Base-by-base conservation (phyloP, 345 rosid species). In the Alliaria petiolata region DNA sequence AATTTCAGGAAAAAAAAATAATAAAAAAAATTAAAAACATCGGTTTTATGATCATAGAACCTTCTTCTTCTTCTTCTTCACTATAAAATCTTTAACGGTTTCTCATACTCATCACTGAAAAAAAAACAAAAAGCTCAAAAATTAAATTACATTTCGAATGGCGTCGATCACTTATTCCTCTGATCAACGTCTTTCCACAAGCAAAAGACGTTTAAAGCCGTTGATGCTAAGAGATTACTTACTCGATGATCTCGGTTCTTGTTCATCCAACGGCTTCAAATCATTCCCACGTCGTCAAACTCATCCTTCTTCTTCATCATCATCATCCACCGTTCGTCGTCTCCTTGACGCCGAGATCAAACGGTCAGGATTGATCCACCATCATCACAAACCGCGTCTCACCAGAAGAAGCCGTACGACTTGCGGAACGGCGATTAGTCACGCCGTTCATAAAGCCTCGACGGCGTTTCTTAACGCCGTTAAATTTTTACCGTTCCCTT, bases 191-290 rank as follows among this genome's bases (percentile, higher is more conserved):
- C 66, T 76, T 4, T 76, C 76, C 8, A 63, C 75, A 40, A 70
- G 71, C 46, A 76, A 56, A 1, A 76, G 79, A 70, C 79, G 76
- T 56, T 64, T 76, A 7, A 86, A 67, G 68, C 84, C 86, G 17
- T 66, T 86, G 73, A 74, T 83, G 92, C 83, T 93, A 33, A 89
- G 85, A 82, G 98, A 93, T 69, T 87, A 82, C 46, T 87, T 93
- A 44, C 69, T 64, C 9, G 95, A 91, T 50, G 96, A 93, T 81
- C 78, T 85, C 42, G 83, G 95, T 49, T 89, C 98, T 5, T 89
- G 97, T 73, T 91, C 98, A 66, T 93, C 98, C 72, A 84, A 78
- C 70, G 95, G 95, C 53, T 93, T 93, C 83, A 86, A 87, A 65
- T 87, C 98, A 8, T 87, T 86, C 55, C 91, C 98, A 38, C 96